Evolutionary conservation across 176 grass and related monocot genomes (phyloP), one percentile per base, ranked within the genome.

Genomic region (Oryza longistaminata): DNA sequence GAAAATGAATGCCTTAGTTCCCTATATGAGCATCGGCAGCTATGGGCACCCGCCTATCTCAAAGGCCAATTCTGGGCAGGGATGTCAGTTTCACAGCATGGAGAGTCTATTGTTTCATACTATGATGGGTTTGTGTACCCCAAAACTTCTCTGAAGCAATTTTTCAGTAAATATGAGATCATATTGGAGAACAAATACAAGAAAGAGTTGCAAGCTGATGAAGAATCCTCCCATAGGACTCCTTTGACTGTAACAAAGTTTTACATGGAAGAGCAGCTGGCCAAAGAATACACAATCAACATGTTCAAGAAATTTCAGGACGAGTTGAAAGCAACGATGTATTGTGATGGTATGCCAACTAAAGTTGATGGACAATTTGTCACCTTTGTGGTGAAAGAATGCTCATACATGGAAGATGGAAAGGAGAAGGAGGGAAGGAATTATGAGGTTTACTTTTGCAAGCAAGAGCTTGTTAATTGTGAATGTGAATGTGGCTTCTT

Each of bases 301-400:
- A 95, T 95, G 83, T 98, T 98, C 79, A 92, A 90, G 79, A 91
- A 95, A 82, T 98, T 98, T 75, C 96, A 98, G 82, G 96, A 95
- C 70, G 96, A 98, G 80, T 85, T 98, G 55, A 98, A 94, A 82
- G 96, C 93, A 52, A 95, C 96, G 78, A 95, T 98, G 91, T 98
- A 98, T 86, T 98, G 96, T 74, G 90, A 98, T 87, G 90, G 86
- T 81, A 85, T 94, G 83, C 87, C 91, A 61, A 84, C 84, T 70
- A 93, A 88, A 86, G 80, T 81, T 88, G 86, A 90, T 61, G 91
- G 85, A 27, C 67, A 55, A 29, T 55, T 90, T 80, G 86, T 82
- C 60, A 92, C 85, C 76, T 98, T 95, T 71, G 91, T 92, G 86
- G 90, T 98, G 66, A 98, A 93, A 89, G 96, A 98, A 74, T 98